Percentiles rank a stretch among this genome's conserved stretches.
Evolutionary conservation across 306 rosid genomes (phyloP).

Genomic region (Myrica gale): DNA sequence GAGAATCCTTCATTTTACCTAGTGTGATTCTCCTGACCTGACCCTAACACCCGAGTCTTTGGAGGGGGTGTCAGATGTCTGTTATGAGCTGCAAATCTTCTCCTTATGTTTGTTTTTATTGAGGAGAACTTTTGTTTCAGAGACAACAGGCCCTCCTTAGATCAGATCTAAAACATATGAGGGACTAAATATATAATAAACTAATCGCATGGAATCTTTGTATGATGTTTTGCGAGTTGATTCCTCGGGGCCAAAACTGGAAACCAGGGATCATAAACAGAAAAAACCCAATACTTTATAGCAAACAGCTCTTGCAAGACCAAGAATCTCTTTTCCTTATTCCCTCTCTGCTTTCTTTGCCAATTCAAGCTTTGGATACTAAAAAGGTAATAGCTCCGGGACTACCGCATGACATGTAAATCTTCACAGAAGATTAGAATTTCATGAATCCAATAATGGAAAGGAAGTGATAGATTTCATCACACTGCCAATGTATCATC

Average conservation of each 20-base stretch:
- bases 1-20: slow-evolving; percentile 18
- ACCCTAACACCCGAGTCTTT: slow-evolving; percentile 21
- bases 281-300: slow-evolving; percentile 32
- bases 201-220: slow-evolving; percentile 8
- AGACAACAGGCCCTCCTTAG: slow-evolving; percentile 23
- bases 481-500: background rate
- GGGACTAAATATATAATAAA: slow-evolving; percentile 10
- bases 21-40: slow-evolving; percentile 21
- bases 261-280: slow-evolving; percentile 35
- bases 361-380: slow-evolving; percentile 29
- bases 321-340: slow-evolving; percentile 21
- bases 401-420: slow-evolving; percentile 12
- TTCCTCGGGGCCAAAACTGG: slow-evolving; percentile 35
- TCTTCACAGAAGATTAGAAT: slow-evolving; percentile 10
- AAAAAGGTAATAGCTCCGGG: slow-evolving; percentile 12
- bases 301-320: slow-evolving; percentile 40
- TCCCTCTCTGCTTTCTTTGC: background rate
- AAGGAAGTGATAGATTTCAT: slow-evolving; percentile 18
- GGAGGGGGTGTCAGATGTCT: slow-evolving; percentile 22
- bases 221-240: slow-evolving; percentile 6
- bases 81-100: slow-evolving; percentile 17
- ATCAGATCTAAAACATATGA: slow-evolving; percentile 20
- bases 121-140: slow-evolving; percentile 19
- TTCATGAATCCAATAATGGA: slow-evolving; percentile 14
- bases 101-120: slow-evolving; percentile 3